Evolutionary conservation across 2,329 filamentous ascomycete genomes (phyloP).

Genomic region (Dendryphion nanum): DNA sequence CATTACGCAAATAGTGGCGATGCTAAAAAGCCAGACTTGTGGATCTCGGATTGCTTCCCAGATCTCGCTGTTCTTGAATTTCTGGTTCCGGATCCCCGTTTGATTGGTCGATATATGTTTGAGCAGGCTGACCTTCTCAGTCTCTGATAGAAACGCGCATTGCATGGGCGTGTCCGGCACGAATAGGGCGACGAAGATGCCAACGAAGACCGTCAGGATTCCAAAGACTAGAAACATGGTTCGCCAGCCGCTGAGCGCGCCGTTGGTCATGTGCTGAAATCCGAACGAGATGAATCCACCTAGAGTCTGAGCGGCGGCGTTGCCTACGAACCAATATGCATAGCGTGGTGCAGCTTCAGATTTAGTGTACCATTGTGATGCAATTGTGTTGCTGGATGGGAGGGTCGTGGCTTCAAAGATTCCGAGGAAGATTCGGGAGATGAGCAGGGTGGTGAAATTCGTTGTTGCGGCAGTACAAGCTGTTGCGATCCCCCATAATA

Average conservation of each 20-base stretch:
- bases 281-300: slow-evolving; percentile 41
- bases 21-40: slow-evolving; percentile 35
- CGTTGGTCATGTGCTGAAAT: slow-evolving; percentile 20
- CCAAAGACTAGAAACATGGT: slow-evolving; percentile 41
- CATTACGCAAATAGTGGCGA: slow-evolving; percentile 40
- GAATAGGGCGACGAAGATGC: slow-evolving; percentile 36
- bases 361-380: slow-evolving; percentile 42
- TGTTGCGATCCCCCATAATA: slow-evolving; percentile 10
- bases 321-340: slow-evolving; percentile 27
- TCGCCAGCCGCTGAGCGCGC: slow-evolving; percentile 35
- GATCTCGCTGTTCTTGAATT: slow-evolving; percentile 37
- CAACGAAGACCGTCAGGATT: slow-evolving; percentile 23
- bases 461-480: slow-evolving; percentile 34
- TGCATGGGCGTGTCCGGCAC: slow-evolving; percentile 37
- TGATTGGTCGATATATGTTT: slow-evolving; percentile 39
- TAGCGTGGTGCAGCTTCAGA: slow-evolving; percentile 31
- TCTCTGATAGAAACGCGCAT: slow-evolving; percentile 30
- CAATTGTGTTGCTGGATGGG: slow-evolving; percentile 57
- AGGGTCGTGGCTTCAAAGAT: slow-evolving; percentile 56
- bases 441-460: slow-evolving; percentile 51
- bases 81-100: slow-evolving; percentile 34
- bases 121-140: slow-evolving; percentile 30
- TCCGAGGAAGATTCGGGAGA: slow-evolving; percentile 54
- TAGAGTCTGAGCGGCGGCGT: slow-evolving; percentile 38
- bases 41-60: slow-evolving; percentile 35